A percentile compares a stretch with the other conserved stretches of the same genome.
phyloP scores from a whole-genome alignment of 2,329 filamentous ascomycete species.

The Fusarium cicatricum region DNA sequence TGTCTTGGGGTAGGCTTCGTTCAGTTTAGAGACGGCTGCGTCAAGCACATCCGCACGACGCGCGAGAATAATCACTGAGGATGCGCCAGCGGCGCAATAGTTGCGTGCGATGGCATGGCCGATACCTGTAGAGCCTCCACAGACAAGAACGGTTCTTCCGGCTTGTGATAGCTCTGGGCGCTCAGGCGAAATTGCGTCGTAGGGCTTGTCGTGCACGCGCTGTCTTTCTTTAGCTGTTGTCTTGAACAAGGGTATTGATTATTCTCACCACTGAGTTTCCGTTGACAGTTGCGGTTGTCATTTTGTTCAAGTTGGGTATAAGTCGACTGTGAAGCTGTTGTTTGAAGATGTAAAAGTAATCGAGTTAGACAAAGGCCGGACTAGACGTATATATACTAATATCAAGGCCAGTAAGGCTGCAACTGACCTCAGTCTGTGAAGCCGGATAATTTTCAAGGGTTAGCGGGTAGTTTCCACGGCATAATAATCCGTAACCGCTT shows the following conservation, averaged over 20 bases:
- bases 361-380: no score
- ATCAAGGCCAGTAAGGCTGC: no score
- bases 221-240: neutral
- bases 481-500: no score
- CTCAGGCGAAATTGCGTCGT: conserved; percentile 49
- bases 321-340: neutral
- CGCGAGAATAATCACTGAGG: conserved; percentile 50
- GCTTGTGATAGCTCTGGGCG: conserved; percentile 51
- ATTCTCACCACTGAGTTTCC: conserved; percentile 6
- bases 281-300: conserved; percentile 6
- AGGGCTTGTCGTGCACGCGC: conserved; percentile 45
- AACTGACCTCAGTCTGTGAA: no score
- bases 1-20: conserved; percentile 11
- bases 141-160: conserved; percentile 68
- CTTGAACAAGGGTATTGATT: no score
- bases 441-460: no score
- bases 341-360: no score
- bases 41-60: conserved; percentile 20
- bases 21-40: conserved; percentile 11
- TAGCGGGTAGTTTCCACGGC: no score
- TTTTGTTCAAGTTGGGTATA: conserved; percentile 4
- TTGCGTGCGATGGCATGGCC: conserved; percentile 70
- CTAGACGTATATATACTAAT: no score
- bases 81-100: conserved; percentile 55
- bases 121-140: conserved; percentile 71